phyloP scores from a whole-genome alignment of 805 yeast genomes.

The Wickerhamomyces chaumierensis region DNA sequence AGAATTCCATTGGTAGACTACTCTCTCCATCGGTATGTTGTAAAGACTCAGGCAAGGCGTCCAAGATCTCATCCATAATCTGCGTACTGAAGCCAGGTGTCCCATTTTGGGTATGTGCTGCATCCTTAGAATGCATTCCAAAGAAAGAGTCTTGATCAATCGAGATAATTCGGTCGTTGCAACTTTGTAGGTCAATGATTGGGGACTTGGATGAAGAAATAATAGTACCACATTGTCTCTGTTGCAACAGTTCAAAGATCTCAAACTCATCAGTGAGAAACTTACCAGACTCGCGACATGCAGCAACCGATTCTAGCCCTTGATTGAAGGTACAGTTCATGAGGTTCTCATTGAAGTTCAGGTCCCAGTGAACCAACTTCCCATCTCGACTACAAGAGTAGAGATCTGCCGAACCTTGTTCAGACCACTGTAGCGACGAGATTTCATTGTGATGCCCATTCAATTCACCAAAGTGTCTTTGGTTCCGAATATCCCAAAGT shows the following conservation, averaged over 20 bases:
- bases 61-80: conserved; percentile 14
- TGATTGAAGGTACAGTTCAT: conserved; percentile 33
- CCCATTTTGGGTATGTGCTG: conserved; percentile 12
- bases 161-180: conserved; percentile 31
- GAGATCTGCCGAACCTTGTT: conserved; percentile 34
- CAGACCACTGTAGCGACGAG: conserved; percentile 51
- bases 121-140: conserved; percentile 37
- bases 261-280: conserved; percentile 14
- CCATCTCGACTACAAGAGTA: conserved; percentile 58
- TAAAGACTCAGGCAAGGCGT: conserved; percentile 6
- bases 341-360: conserved; percentile 22
- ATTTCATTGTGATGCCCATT: conserved; percentile 46
- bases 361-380: conserved; percentile 60
- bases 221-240: conserved; percentile 50
- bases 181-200: conserved; percentile 34
- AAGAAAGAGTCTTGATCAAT: conserved; percentile 44
- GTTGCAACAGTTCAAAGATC: conserved; percentile 22
- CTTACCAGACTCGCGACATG: conserved; percentile 17
- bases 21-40: too few relatives aligned
- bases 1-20: neutral
- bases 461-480: conserved; percentile 38
- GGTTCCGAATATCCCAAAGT: conserved; percentile 67
- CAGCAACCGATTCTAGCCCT: conserved; percentile 31
- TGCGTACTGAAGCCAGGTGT: conserved; percentile 13
- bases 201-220: conserved; percentile 47